These are phyloP conservation scores for Pichia sp. DNA, from an alignment of 1,139 yeast species.

Conservation along the genomic window DNA sequence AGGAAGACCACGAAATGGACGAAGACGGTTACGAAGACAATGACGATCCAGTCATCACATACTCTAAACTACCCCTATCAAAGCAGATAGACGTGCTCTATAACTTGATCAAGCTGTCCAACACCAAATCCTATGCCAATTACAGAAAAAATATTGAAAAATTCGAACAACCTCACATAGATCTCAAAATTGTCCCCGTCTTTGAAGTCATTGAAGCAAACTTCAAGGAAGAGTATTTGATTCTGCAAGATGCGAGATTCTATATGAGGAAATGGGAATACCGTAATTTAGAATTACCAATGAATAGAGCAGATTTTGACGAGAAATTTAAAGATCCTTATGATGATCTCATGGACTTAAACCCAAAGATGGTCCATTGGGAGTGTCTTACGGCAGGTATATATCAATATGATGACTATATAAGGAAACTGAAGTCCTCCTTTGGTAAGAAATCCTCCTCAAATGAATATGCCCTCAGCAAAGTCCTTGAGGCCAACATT, in stretches of 20 bases:
- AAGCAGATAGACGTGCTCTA: slow-evolving; percentile 40
- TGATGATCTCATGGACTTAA: slow-evolving; percentile 24
- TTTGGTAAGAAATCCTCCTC: slow-evolving; percentile 23
- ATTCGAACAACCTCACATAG: slow-evolving; percentile 31
- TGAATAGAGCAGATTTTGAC: slow-evolving; percentile 35
- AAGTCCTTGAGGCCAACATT: slow-evolving; percentile 19
- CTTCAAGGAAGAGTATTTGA: slow-evolving; percentile 31
- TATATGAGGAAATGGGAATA: slow-evolving; percentile 34
- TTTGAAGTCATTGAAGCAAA: slow-evolving; percentile 12
- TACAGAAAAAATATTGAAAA: slow-evolving; percentile 41
- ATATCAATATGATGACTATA: slow-evolving; percentile 24
- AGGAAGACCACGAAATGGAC: no score
- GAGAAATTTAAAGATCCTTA: slow-evolving; percentile 23
- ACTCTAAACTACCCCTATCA: slow-evolving; percentile 26
- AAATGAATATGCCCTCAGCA: slow-evolving; percentile 19
- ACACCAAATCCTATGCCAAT: slow-evolving; percentile 29
- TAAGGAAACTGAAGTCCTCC: slow-evolving; percentile 26
- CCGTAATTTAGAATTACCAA: slow-evolving; percentile 35
- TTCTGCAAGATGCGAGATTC: slow-evolving; percentile 40
- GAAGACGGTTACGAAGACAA: slow-evolving; percentile 13
- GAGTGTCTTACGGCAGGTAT: slow-evolving; percentile 34
- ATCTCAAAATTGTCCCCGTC: slow-evolving; percentile 20
- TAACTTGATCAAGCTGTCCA: slow-evolving; percentile 32
- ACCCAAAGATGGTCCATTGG: slow-evolving; percentile 35
- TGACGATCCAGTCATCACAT: slow-evolving; percentile 27